Evolutionary conservation across 805 yeast species (phyloP), one percentile per base, ranked within the genome.

Genomic region (Hanseniaspora osmophila): DNA sequence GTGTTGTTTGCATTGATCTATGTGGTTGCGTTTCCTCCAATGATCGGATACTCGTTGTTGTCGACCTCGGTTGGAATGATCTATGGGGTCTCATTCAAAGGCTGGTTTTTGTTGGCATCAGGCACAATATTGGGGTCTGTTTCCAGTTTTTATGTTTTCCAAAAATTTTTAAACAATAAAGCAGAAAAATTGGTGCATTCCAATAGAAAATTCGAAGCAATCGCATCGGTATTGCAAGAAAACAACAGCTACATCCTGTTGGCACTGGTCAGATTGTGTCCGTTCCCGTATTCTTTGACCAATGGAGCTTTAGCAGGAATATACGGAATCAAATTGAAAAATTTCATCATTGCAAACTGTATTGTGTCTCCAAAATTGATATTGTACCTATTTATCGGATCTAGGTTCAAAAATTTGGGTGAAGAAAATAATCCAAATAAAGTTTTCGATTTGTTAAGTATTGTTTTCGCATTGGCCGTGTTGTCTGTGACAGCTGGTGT

Each of bases 291-390:
- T 59, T 86, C 96, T 2, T 66, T 90, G 30, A 80, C 92, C 0
- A 90, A 90, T 56, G 96, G 96, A 3, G 96, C 95, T 0, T 69
- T 92, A 52, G 92, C 95, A 10, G 80, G 94, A 1, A 74, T 90
- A 12, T 95, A 94, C 0, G 82, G 84, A 15, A 70, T 90, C 11
- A 68, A 80, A 0, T 64, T 78, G 1, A 49, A 61, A 38, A 76
- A 78, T 22, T 90, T 82, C 59, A 65, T 78, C 2, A 56, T 79
- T 30, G 95, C 96, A 0, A 80, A 87, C 19, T 51, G 77, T 0
- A 59, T 85, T 32, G 77, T 94, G 1, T 76, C 94, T 0, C 97
- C 97, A 7, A 92, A 88, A 57, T 65, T 81, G 49, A 58, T 84
- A n/a, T 65, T 84, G 44, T 84, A 80, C 54, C 64, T 85, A 10